phyloP scores from a whole-genome alignment of 805 yeast species.

The Grigorovia humatica region DNA sequence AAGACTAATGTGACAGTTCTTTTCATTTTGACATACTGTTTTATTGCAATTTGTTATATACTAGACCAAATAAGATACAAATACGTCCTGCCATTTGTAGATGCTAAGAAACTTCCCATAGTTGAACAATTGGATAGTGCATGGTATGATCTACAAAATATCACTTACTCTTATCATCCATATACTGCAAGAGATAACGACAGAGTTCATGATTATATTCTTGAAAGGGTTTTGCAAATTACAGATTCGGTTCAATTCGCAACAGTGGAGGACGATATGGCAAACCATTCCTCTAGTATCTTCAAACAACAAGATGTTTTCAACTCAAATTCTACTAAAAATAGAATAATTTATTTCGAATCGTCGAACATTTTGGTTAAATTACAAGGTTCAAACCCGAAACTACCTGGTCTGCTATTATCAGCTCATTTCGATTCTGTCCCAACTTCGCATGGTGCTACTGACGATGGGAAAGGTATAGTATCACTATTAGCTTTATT shows the following conservation, averaged over 20 bases:
- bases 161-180: slow-evolving; percentile 64
- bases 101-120: neutral
- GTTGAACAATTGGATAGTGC: slow-evolving; percentile 26
- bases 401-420: slow-evolving; percentile 56
- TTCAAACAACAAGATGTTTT: slow-evolving; percentile 44
- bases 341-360: slow-evolving; percentile 63
- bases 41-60: slow-evolving; percentile 32
- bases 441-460: slow-evolving; percentile 77
- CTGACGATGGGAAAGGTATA: slow-evolving; percentile 88
- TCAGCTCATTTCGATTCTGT: slow-evolving; percentile 89
- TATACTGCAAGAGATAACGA: slow-evolving; percentile 71
- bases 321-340: slow-evolving; percentile 30
- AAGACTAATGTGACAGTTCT: slow-evolving; percentile 58
- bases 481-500: slow-evolving; percentile 70
- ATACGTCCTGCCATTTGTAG: slow-evolving; percentile 9
- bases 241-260: slow-evolving; percentile 21
- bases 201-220: slow-evolving; percentile 58
- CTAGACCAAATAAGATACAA: slow-evolving; percentile 14
- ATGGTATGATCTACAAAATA: slow-evolving; percentile 66
- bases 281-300: slow-evolving; percentile 33
- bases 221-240: slow-evolving; percentile 32
- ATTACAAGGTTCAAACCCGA: slow-evolving; percentile 50
- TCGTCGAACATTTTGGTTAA: slow-evolving; percentile 72
- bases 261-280: slow-evolving; percentile 31
- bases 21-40: slow-evolving; percentile 38